Conservation (phyloP, 2,329 filamentous ascomycete species). For the Ploettnerulaceae sp. region DNA sequence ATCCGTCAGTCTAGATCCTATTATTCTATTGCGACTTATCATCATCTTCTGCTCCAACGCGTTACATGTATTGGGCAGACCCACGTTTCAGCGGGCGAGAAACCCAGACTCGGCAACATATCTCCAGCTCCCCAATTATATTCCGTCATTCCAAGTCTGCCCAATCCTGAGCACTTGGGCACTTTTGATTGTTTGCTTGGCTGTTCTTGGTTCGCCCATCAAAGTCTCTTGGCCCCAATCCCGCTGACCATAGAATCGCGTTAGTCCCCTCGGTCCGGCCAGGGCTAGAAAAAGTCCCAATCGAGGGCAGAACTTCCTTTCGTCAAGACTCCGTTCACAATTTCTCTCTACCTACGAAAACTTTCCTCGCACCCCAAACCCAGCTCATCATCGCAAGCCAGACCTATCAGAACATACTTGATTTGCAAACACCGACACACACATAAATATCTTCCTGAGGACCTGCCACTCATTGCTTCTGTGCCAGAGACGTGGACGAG, state of each 20-base stretch:
- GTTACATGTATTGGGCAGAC: too few relatives aligned
- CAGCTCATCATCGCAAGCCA: neutral
- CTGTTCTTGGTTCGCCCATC: neutral
- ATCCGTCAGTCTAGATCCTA: too few relatives aligned
- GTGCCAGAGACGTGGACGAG: neutral
- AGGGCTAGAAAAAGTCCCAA: neutral
- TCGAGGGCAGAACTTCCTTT: neutral
- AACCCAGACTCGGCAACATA: neutral
- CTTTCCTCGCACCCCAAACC: neutral
- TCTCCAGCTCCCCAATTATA: conserved; percentile 3
- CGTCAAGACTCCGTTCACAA: conserved; percentile 2
- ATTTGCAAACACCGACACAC: neutral
- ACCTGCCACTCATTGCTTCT: conserved; percentile 8
- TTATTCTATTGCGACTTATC: too few relatives aligned
- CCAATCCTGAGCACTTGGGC: neutral
- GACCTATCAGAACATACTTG: neutral
- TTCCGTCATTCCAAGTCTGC: neutral
- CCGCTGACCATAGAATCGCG: conserved; percentile 6
- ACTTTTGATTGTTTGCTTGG: neutral
- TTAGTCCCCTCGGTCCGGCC: neutral
- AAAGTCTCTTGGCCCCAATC: neutral
- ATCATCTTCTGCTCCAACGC: too few relatives aligned
- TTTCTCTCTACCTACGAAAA: neutral
- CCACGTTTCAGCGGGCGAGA: neutral
- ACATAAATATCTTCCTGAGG: conserved; percentile 4